Percentiles rank a stretch among this genome's conserved stretches.
Conservation (phyloP, 192 early-diverging fungal genomes). For the Linnemannia zychae region DNA sequence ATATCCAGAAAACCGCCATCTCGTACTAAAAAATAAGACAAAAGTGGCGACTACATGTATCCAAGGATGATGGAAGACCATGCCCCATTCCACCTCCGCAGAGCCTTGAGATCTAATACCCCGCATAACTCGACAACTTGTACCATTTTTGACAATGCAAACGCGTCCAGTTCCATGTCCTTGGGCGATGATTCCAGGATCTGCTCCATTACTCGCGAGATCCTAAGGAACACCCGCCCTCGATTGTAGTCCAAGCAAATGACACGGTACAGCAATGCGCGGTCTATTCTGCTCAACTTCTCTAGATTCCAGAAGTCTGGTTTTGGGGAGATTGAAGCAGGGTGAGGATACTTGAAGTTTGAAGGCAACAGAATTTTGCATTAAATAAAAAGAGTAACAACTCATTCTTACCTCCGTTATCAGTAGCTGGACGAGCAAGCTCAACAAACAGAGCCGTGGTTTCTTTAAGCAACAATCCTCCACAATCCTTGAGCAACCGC, state of each 20-base stretch:
- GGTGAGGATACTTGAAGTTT: too few species aligned
- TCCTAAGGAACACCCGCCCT: slow-evolving; percentile 35
- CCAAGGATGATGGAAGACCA: slow-evolving; percentile 54
- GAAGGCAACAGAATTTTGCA: too few species aligned
- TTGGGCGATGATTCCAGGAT: slow-evolving; percentile 32
- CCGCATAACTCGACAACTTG: slow-evolving; percentile 45
- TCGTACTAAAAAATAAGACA: too few species aligned
- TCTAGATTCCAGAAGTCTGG: slow-evolving; percentile 45
- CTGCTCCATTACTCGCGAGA: slow-evolving; percentile 37
- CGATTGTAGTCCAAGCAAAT: slow-evolving; percentile 44
- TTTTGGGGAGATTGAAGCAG: too few species aligned
- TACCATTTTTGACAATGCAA: slow-evolving; percentile 48
- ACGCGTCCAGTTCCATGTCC: slow-evolving; percentile 50
- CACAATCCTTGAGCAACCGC: slow-evolving; percentile 29
- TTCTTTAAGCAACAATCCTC: slow-evolving; percentile 40
- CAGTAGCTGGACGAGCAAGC: slow-evolving; percentile 32
- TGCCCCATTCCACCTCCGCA: slow-evolving; percentile 45
- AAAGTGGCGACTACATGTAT: slow-evolving; percentile 24
- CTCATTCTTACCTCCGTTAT: slow-evolving; percentile 30
- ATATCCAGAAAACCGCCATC: neutral
- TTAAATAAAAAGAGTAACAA: neutral
- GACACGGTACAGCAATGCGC: slow-evolving; percentile 33
- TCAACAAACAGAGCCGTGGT: slow-evolving; percentile 44
- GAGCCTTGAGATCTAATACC: slow-evolving; percentile 33
- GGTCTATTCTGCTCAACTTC: slow-evolving; percentile 34